Conservation (phyloP, 768 basidiomycete species). For the Macrolepiota albuminosa region DNA sequence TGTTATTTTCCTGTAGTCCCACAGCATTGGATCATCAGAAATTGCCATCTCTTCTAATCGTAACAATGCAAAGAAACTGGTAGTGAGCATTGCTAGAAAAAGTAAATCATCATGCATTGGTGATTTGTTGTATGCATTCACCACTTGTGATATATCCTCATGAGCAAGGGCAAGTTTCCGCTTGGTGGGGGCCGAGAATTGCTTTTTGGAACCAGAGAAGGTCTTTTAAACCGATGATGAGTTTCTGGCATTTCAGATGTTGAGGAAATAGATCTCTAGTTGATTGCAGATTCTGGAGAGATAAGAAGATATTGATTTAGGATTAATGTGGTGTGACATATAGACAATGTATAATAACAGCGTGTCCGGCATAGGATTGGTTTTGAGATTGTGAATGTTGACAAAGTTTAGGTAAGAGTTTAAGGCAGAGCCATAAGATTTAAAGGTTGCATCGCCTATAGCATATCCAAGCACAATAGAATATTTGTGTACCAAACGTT, state of each 20-base stretch:
- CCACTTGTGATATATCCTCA: neutral
- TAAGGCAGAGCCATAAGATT: slow-evolving; percentile 17
- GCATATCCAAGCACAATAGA: slow-evolving; percentile 9
- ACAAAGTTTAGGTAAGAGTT: too few species aligned
- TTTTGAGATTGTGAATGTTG: neutral
- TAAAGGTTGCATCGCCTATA: slow-evolving; percentile 20
- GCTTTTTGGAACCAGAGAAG: neutral
- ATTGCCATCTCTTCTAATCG: too few species aligned
- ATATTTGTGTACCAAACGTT: slow-evolving; percentile 4
- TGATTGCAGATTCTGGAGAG: slow-evolving; percentile 32
- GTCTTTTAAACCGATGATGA: neutral
- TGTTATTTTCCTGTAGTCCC: too few species aligned
- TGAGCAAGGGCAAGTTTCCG: neutral
- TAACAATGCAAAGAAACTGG: too few species aligned
- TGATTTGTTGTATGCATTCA: too few species aligned
- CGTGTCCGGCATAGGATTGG: slow-evolving; percentile 15
- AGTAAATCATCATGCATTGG: too few species aligned
- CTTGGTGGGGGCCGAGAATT: neutral
- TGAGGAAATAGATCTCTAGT: slow-evolving; percentile 26
- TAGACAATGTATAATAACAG: slow-evolving; percentile 23
- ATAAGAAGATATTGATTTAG: slow-evolving; percentile 20
- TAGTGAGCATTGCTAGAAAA: too few species aligned
- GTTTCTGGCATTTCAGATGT: slow-evolving; percentile 15
- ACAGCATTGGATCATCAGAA: too few species aligned
- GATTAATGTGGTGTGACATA: slow-evolving; percentile 27